Base-by-base conservation (phyloP, 495 filamentous ascomycete species). In the Glutinoglossum americanum region DNA sequence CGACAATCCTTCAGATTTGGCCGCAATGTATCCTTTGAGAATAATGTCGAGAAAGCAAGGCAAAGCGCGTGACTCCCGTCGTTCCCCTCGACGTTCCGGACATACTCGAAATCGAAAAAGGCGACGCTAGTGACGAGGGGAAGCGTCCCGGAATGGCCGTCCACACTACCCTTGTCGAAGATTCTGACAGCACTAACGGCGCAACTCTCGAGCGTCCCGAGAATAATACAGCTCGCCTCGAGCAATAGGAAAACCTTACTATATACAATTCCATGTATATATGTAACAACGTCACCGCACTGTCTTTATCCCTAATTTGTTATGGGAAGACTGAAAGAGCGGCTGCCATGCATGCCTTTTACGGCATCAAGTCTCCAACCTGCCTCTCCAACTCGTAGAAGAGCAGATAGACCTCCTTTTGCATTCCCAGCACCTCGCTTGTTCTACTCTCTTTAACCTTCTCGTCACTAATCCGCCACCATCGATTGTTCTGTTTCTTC, bases 381-480 rank as follows among this genome's bases (percentile, higher is more conserved):
- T 59, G 60, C 35, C 65, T 72, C 61, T 87, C 85, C 60, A 89
- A 68, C 68, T 96, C 90, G 65, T 99, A 99, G 66, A 99, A 99
- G 27, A 99, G 71, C 62, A 99, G 70, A 67, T 97, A 99, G 0
- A 96, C 90, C 67, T 96, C 92, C 61, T 81, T 83, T 67, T 96
- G 88, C 90, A 96, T 95, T 10, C 77, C 77, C 56, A 99, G 65
- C 23, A 99, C 87, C 55, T 99, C 90, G 54, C 77, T 79, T 1
- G 89, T 97, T 68, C 84, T 92, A 58, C 86, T 82, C 64, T 96
- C 90, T 64, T 90, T 94, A 58, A 97, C 77, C 65, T 96, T 96
- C 37, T 97, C 92, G 65, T 99, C 92, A 41, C 89, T 96, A 51
- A 99, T 96, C 15, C 92, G 79, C 92, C 92, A 99, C 92, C 92